These are phyloP conservation scores for Omphalea diandra DNA, from an alignment of 441 rosid genomes.

Conservation along the genomic window DNA sequence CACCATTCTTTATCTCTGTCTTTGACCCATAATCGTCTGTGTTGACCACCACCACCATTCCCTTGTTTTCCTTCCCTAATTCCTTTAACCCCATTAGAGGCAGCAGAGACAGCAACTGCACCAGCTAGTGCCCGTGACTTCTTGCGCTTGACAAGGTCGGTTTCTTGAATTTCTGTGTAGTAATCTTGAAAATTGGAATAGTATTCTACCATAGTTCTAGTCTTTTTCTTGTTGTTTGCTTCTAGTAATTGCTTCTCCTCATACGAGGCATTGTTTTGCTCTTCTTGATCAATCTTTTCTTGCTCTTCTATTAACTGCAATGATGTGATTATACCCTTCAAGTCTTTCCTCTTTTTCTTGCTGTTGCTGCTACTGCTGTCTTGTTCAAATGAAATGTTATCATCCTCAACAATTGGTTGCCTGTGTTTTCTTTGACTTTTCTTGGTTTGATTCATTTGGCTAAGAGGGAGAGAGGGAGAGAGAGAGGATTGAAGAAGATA, in stretches of 20 bases:
- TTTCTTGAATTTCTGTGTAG: constrained; percentile 48
- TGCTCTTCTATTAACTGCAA: constrained; percentile 63
- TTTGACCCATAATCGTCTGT: constrained; percentile 78
- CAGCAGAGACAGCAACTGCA: constrained; percentile 40
- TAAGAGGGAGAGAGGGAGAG: too few relatives aligned
- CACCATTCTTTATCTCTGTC: constrained; percentile 82
- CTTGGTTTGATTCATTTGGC: constrained; percentile 39
- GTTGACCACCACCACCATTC: constrained; percentile 49
- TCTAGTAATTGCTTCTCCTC: constrained; percentile 51
- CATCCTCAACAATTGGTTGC: constrained; percentile 22
- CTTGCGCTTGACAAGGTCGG: constrained; percentile 40
- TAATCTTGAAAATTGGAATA: constrained; percentile 48
- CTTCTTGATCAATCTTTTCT: constrained; percentile 45
- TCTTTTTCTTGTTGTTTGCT: constrained; percentile 49
- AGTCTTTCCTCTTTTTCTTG: constrained; percentile 34
- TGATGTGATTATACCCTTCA: constrained; percentile 66
- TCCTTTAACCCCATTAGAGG: constrained; percentile 25
- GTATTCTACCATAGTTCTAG: constrained; percentile 54
- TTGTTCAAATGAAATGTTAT: constrained; percentile 1
- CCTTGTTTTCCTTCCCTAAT: constrained; percentile 27
- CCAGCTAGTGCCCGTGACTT: constrained; percentile 53
- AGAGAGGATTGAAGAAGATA: not conserved
- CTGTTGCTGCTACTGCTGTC: constrained; percentile 19
- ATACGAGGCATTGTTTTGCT: constrained; percentile 32
- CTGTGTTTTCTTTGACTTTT: constrained; percentile 23